A percentile compares a stretch with the other conserved stretches of the same genome.
Evolutionary conservation across 768 basidiomycete genomes (phyloP).

Genomic region (Xerocomellus amylosporus): DNA sequence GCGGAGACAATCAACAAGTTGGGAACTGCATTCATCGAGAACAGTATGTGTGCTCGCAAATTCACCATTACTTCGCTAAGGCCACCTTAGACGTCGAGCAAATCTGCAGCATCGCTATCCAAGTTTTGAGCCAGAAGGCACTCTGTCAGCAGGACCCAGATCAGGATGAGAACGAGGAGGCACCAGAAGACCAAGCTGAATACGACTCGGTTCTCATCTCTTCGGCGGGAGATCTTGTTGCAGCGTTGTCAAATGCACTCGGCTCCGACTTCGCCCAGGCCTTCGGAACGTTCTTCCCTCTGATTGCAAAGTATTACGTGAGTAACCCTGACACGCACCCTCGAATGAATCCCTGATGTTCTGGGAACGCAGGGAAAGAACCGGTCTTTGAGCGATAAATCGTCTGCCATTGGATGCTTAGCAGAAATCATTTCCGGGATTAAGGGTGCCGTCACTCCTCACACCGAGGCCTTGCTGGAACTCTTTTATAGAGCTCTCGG

Average conservation of each 20-base stretch:
- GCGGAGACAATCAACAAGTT: slow-evolving; percentile 91
- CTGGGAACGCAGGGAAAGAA: slow-evolving; percentile 61
- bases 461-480: slow-evolving; percentile 76
- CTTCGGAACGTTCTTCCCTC: slow-evolving; percentile 83
- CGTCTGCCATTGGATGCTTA: slow-evolving; percentile 88
- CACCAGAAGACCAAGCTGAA: slow-evolving; percentile 88
- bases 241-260: slow-evolving; percentile 81
- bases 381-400: slow-evolving; percentile 86
- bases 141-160: slow-evolving; percentile 97
- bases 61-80: slow-evolving; percentile 3
- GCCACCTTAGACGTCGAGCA: slow-evolving; percentile 58
- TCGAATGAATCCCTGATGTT: background rate
- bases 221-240: slow-evolving; percentile 91
- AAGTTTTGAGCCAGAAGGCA: slow-evolving; percentile 91
- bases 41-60: slow-evolving; percentile 48
- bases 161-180: slow-evolving; percentile 82
- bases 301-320: slow-evolving; percentile 91
- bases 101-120: slow-evolving; percentile 76
- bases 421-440: slow-evolving; percentile 95
- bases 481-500: slow-evolving; percentile 80
- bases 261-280: slow-evolving; percentile 79
- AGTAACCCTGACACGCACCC: slow-evolving; percentile 30
- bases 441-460: slow-evolving; percentile 81
- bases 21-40: slow-evolving; percentile 82
- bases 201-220: slow-evolving; percentile 95